phyloP scores from a whole-genome alignment of 345 rosid genomes.

The Draba incana region DNA sequence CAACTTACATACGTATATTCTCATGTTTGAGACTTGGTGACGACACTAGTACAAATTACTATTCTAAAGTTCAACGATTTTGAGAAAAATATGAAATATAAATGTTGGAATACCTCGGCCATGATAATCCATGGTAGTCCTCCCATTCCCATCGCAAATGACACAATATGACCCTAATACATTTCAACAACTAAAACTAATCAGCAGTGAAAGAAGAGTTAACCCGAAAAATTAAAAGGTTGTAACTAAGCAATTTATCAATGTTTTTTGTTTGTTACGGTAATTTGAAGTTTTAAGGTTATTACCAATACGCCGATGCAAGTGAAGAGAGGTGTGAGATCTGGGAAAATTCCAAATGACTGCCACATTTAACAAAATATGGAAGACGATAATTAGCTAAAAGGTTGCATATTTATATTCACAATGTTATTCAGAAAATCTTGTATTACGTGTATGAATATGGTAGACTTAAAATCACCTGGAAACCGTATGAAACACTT shows the following conservation, averaged over 20 bases:
- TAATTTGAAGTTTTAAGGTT: not conserved
- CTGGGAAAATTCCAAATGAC: conserved; percentile 40
- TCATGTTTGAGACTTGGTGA: too few species aligned
- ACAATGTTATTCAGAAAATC: not conserved
- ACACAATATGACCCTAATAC: conserved; percentile 44
- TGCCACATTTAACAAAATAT: conserved; percentile 22
- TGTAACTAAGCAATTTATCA: not conserved
- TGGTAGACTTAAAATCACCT: conserved; percentile 39
- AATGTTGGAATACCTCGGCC: conserved; percentile 56
- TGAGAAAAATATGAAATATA: not conserved
- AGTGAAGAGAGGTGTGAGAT: conserved; percentile 39
- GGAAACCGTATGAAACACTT: conserved; percentile 49
- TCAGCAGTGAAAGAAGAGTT: conserved; percentile 3
- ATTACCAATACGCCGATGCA: conserved; percentile 43
- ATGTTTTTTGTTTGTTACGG: not conserved
- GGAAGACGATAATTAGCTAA: conserved; percentile 13
- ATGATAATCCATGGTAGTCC: conserved; percentile 60
- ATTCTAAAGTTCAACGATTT: not conserved
- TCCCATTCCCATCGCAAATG: conserved; percentile 52
- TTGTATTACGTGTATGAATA: not conserved
- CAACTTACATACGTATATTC: too few species aligned
- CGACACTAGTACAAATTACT: not conserved
- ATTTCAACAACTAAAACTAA: conserved; percentile 3
- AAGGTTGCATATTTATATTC: not conserved
- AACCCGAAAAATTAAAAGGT: not conserved